phyloP scores from a whole-genome alignment of 1,139 yeast genomes.

The Suhomyces wounanorum region DNA sequence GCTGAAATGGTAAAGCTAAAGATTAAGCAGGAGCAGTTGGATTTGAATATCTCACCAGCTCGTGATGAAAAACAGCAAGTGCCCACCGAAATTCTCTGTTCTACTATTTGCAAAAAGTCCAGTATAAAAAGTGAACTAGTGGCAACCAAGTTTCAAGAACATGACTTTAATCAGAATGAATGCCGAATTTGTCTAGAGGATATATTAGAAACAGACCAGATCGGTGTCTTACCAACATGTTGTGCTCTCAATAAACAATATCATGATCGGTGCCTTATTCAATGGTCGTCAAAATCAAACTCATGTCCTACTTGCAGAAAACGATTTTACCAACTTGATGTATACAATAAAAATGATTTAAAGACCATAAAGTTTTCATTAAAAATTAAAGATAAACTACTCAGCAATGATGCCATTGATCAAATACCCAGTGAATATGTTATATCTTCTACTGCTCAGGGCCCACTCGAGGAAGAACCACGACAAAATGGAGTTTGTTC shows the following conservation, averaged over 20 bases:
- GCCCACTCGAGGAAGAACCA: constrained; percentile 3
- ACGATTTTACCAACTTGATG: constrained; percentile 32
- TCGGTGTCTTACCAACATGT: constrained; percentile 40
- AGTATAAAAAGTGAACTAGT: not conserved
- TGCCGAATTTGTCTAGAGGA: constrained; percentile 55
- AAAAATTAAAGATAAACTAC: constrained; percentile 34
- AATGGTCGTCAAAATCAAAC: constrained; percentile 53
- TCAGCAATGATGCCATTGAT: constrained; percentile 41
- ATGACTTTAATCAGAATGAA: constrained; percentile 27
- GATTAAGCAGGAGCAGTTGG: not conserved
- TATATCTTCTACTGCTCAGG: constrained; percentile 22
- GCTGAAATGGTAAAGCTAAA: not conserved
- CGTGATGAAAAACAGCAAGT: not conserved
- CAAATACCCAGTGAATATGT: constrained; percentile 43
- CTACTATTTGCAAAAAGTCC: not conserved
- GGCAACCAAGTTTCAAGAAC: not conserved
- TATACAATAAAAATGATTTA: constrained; percentile 16
- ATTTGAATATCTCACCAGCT: not conserved
- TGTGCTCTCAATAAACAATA: constrained; percentile 42
- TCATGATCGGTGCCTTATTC: constrained; percentile 47
- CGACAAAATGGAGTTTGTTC: constrained; percentile 28
- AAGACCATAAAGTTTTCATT: constrained; percentile 12
- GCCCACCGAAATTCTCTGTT: not conserved
- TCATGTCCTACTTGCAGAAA: constrained; percentile 57
- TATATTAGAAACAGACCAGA: constrained; percentile 21